Conservation (phyloP, 1,284 basidiomycete species). For the Porogramme epimiltina region DNA sequence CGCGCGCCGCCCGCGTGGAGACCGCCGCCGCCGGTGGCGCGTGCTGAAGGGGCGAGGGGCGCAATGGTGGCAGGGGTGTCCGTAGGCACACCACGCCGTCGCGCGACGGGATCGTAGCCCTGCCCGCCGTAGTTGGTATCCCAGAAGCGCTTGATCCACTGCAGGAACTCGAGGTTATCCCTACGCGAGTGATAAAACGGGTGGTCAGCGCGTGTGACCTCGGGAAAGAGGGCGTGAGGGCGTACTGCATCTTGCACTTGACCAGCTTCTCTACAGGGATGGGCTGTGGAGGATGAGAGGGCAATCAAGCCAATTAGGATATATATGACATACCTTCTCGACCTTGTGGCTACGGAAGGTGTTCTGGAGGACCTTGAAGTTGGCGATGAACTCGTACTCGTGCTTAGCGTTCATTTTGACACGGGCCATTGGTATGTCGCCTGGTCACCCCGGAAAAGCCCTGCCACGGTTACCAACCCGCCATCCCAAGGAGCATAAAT, state of each 20-base stretch:
- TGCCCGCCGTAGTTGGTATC: conserved; percentile 89
- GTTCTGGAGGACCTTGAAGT: conserved; percentile 95
- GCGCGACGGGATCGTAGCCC: conserved; percentile 85
- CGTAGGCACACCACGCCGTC: conserved; percentile 74
- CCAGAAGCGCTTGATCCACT: conserved; percentile 98
- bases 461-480: conserved; percentile 10
- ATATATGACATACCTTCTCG: conserved; percentile 73
- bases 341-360: conserved; percentile 87
- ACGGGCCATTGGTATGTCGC: conserved; percentile 84
- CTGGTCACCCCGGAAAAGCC: conserved; percentile 35
- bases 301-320: conserved; percentile 5
- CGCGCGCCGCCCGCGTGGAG: conserved; percentile 39
- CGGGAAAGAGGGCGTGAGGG: conserved; percentile 24
- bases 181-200: conserved; percentile 36
- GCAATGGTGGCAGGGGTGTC: conserved; percentile 81
- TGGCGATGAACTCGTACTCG: conserved; percentile 94
- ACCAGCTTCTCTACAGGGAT: conserved; percentile 92
- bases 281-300: conserved; percentile 54
- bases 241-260: conserved; percentile 99
- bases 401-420: conserved; percentile 95
- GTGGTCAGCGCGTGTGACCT: conserved; percentile 8
- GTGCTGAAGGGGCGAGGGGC: conserved; percentile 44
- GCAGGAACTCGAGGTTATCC: conserved; percentile 98
- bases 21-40: conserved; percentile 39
- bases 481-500: background rate